Conservation (phyloP, 208 protist genomes). For the Crithidia sp. region DNA sequence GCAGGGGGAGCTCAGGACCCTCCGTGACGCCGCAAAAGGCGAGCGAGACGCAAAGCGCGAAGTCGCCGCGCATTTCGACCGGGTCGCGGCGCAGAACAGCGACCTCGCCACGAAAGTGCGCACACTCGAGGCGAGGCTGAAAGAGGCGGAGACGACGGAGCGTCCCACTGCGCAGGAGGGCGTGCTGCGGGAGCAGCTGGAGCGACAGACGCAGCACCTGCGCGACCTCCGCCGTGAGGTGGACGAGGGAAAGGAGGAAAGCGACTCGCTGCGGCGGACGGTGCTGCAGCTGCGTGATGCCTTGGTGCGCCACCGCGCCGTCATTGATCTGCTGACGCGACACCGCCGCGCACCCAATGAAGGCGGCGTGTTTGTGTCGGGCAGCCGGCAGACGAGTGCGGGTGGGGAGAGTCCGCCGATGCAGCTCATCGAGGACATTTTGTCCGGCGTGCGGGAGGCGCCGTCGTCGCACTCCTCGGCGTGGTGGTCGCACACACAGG, state of each 20-base stretch:
- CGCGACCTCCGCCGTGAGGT: constrained; percentile 46
- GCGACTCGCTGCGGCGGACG: constrained; percentile 34
- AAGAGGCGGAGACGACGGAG: constrained; percentile 8
- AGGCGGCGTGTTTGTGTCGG: not conserved
- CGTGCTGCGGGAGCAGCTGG: constrained; percentile 38
- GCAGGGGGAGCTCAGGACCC: not conserved
- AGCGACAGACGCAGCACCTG: constrained; percentile 40
- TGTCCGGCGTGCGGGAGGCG: constrained; percentile 34
- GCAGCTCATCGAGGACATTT: constrained; percentile 46
- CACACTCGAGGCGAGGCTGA: constrained; percentile 19
- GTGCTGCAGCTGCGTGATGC: constrained; percentile 47
- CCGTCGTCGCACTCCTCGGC: constrained; percentile 14
- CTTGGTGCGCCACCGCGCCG: constrained; percentile 52
- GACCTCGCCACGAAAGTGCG: constrained; percentile 30
- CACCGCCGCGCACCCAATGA: constrained; percentile 8
- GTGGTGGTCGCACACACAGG: not conserved
- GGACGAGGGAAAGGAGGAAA: constrained; percentile 35
- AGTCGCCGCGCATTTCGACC: constrained; percentile 40
- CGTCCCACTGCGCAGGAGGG: constrained; percentile 35
- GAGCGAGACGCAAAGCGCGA: constrained; percentile 28
- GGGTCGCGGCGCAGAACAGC: constrained; percentile 41
- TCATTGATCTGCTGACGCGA: constrained; percentile 53
- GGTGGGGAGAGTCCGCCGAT: constrained; percentile 11
- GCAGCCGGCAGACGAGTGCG: not conserved
- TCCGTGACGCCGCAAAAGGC: constrained; percentile 4